Conservation (phyloP, 768 basidiomycete species). For the Trametes punicea region DNA sequence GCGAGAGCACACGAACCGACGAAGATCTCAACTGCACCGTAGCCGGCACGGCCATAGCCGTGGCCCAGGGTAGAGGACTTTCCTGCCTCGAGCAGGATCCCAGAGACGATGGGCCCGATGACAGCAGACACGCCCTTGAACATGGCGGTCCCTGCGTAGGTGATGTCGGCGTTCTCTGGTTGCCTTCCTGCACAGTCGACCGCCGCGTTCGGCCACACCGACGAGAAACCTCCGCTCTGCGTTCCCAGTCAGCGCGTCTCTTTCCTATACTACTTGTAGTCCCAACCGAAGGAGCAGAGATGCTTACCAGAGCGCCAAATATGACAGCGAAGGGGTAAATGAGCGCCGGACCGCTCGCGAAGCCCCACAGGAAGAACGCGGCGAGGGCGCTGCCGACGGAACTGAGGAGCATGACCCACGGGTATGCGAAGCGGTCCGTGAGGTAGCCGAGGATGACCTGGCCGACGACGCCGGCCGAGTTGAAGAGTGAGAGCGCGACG, state of each 20-base stretch:
- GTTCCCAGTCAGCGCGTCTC: no score
- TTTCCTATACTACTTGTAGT: neutral
- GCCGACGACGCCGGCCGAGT: slow-evolving; percentile 23
- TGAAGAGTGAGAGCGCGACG: slow-evolving; percentile 26
- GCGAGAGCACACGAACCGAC: slow-evolving; percentile 22
- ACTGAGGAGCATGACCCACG: slow-evolving; percentile 22
- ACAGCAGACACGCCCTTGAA: slow-evolving; percentile 23
- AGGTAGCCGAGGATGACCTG: slow-evolving; percentile 25
- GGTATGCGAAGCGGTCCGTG: slow-evolving; percentile 25
- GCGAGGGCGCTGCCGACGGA: slow-evolving; percentile 20
- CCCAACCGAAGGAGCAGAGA: neutral
- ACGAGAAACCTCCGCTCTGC: slow-evolving; percentile 25
- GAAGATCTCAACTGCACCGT: slow-evolving; percentile 24
- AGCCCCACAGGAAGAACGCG: slow-evolving; percentile 26
- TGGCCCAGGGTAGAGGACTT: slow-evolving; percentile 6
- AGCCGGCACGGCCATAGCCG: slow-evolving; percentile 20
- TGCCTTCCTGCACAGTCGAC: slow-evolving; percentile 20
- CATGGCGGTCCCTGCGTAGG: slow-evolving; percentile 17
- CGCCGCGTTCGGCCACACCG: slow-evolving; percentile 19
- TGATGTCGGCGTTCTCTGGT: slow-evolving; percentile 21
- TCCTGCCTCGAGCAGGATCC: slow-evolving; percentile 22
- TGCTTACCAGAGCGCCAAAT: slow-evolving; percentile 24
- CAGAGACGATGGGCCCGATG: slow-evolving; percentile 26
- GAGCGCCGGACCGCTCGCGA: slow-evolving; percentile 21
- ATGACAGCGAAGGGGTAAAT: slow-evolving; percentile 24